A percentile compares a stretch with the other conserved stretches of the same genome.
Conservation (phyloP, 139 green algal genomes). For the Chlorella sp. region DNA sequence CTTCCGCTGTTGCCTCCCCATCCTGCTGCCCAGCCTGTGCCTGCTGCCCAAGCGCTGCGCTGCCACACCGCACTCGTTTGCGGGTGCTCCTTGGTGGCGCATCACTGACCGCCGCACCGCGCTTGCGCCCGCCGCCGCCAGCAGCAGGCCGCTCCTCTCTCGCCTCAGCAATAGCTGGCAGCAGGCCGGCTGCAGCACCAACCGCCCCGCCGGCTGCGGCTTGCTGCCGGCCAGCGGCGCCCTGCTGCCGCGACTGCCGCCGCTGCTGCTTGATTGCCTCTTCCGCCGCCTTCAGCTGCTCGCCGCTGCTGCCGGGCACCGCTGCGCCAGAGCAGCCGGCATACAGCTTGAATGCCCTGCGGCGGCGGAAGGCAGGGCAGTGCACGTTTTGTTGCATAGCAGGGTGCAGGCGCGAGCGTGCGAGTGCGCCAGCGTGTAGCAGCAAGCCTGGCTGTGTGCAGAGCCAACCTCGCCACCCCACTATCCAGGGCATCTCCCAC, state of each 20-base stretch:
- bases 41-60: neutral
- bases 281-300: conserved; percentile 18
- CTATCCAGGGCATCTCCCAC: neutral
- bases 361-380: too few species aligned
- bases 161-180: neutral
- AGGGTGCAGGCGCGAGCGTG: neutral
- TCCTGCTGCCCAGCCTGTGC: neutral
- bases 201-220: neutral
- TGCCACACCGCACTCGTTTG: neutral
- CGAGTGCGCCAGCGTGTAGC: neutral
- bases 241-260: conserved; percentile 9
- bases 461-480: too few species aligned
- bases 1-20: neutral
- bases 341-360: conserved; percentile 12
- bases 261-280: conserved; percentile 19
- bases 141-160: neutral
- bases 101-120: neutral
- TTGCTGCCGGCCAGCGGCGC: neutral
- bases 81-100: neutral
- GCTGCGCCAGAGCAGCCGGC: conserved; percentile 6
- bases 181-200: neutral
- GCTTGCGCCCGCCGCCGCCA: neutral
- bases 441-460: neutral
- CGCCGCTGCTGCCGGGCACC: neutral
- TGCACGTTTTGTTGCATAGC: too few species aligned